Evolutionary conservation across 2,329 filamentous ascomycete genomes (phyloP).

Genomic region (Corniculantispora saksenae): DNA sequence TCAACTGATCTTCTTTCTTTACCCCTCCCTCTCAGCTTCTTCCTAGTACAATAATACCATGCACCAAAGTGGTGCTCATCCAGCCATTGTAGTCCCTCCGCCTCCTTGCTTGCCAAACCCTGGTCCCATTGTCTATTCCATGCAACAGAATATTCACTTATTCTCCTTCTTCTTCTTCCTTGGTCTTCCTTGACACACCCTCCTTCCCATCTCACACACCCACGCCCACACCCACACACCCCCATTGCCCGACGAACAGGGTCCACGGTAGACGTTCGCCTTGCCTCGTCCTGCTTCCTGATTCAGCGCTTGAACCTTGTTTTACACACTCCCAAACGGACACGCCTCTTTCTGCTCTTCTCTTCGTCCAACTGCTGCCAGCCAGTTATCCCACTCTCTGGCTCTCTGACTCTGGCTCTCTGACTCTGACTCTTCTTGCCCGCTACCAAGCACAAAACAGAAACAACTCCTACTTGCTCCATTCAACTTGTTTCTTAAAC

Average conservation of each 20-base stretch:
- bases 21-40: too few relatives aligned
- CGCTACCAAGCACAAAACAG: too few relatives aligned
- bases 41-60: too few relatives aligned
- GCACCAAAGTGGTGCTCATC: too few relatives aligned
- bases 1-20: too few relatives aligned
- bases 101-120: neutral
- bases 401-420: too few relatives aligned
- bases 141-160: neutral
- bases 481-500: too few relatives aligned
- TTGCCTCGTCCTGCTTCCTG: slow-evolving; percentile 9
- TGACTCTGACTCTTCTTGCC: too few relatives aligned
- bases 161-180: neutral
- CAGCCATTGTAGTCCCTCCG: neutral
- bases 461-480: too few relatives aligned
- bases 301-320: slow-evolving; percentile 19
- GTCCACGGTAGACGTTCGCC: slow-evolving; percentile 15
- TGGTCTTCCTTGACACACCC: too few relatives aligned
- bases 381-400: too few relatives aligned
- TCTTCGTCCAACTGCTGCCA: neutral
- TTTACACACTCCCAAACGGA: slow-evolving; percentile 6
- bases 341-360: neutral
- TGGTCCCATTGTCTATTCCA: neutral
- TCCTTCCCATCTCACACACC: neutral
- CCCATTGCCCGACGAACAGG: slow-evolving; percentile 12
- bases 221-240: neutral